Percentiles rank a stretch among this genome's conserved stretches.
Evolutionary conservation across 352 stramenopile species (phyloP).

Genomic region (Globisporangium yorkense): DNA sequence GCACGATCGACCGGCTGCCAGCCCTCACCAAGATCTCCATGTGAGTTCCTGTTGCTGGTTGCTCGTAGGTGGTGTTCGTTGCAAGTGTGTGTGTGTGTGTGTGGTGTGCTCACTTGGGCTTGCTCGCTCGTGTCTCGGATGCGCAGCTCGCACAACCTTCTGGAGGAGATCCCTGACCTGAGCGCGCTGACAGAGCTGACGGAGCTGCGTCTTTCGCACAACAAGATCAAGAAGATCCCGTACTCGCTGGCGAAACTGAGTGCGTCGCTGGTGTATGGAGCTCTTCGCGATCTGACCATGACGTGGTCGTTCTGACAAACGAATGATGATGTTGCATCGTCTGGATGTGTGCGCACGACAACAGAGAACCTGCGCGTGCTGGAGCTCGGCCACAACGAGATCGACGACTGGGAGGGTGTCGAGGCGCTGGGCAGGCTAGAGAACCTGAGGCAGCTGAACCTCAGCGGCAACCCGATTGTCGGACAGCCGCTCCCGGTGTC

Average conservation of each 20-base stretch:
- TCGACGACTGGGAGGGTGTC: conserved; percentile 74
- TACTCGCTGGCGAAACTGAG: conserved; percentile 53
- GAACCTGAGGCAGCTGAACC: conserved; percentile 72
- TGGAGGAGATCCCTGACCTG: conserved; percentile 69
- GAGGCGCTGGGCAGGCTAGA: conserved; percentile 53
- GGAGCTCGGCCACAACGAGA: conserved; percentile 77
- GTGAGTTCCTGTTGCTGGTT: conserved; percentile 19
- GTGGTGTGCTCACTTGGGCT: not conserved
- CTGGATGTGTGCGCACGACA: conserved; percentile 4
- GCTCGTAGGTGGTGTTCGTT: not conserved
- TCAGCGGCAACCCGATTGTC: conserved; percentile 76
- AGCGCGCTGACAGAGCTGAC: conserved; percentile 56
- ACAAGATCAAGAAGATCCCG: conserved; percentile 67
- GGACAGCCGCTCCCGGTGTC: conserved; percentile 35
- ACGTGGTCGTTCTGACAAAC: not conserved
- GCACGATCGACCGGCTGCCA: conserved; percentile 57
- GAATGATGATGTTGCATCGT: not conserved
- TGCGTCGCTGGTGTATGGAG: conserved; percentile 20
- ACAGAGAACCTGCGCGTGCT: conserved; percentile 75
- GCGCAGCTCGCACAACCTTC: conserved; percentile 65
- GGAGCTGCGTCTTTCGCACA: conserved; percentile 80
- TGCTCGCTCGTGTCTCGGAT: not conserved
- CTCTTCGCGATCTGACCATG: not conserved
- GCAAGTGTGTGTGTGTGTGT: no score
- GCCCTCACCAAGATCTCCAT: conserved; percentile 83